Base-by-base conservation (phyloP, 805 yeast species). In the Yarrowia porcina region DNA sequence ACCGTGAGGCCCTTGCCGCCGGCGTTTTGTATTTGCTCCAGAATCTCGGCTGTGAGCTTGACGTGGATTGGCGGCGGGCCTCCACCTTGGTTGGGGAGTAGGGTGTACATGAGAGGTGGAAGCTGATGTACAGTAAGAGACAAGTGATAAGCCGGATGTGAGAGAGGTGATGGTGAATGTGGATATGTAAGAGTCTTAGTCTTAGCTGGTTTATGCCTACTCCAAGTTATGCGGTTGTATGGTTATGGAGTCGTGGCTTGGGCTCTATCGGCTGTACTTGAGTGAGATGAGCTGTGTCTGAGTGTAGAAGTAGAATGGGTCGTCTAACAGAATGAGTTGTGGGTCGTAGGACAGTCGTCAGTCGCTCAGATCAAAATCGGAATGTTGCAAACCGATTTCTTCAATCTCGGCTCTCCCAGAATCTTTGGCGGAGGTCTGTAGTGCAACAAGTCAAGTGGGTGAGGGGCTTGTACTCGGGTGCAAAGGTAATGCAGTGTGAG, bases 1-100 rank as follows among this genome's bases (percentile, higher is more conserved):
- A 56, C 39, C 15, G 36, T n/a, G 39, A 56, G n/a, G 35, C 49
- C 39, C 30, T 56, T 39, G 49, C 61, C 49, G 38, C 20, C n/a
- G 17, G 36, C 20, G 61, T 15, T 20, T 27, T 27, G 38, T 39
- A 56, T 56, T 39, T 56, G 61, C 30, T 56, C 49, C 17, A 56
- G 61, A 18, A 56, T 28, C 61, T 56, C 61, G 30, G 61, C 61
- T 18, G 61, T 56, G 49, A 56, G 61, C 61, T 56, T 56, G n/a
- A 56, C 61, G 11, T 56, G 61, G 39, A 56, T 56, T 11, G 49
- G 49, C 28, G 61, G 61, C 2, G 61, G 61, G 4, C 59, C 59
- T 36, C 44, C 59, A 7, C 33, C 44, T n/a, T 52, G 44, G 59
- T 52, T 52, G 21, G 59, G 59, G 17, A 52, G 59, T 13, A 52